Conservation (phyloP, 306 rosid genomes). For the Adenanthera pavonina region DNA sequence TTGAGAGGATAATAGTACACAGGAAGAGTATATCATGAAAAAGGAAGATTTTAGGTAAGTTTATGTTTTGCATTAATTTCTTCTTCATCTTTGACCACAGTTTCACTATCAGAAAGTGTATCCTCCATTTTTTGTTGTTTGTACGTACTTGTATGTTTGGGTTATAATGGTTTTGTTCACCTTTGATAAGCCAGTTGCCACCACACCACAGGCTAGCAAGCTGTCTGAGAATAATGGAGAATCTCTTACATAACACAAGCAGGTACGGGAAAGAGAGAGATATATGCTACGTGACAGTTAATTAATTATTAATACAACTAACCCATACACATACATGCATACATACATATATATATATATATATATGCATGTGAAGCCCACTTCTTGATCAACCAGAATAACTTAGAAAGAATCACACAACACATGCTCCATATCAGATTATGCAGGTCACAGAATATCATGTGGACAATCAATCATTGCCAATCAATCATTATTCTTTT, state of each 20-base stretch:
- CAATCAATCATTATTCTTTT: not conserved
- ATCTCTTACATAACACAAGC: not conserved
- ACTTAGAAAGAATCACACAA: not conserved
- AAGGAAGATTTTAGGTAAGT: not conserved
- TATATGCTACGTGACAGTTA: not conserved
- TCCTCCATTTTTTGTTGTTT: no score
- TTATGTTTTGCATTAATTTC: no score
- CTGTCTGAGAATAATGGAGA: not conserved
- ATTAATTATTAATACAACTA: not conserved
- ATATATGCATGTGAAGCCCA: conserved; percentile 11
- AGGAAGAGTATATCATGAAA: not conserved
- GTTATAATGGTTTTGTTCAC: no score
- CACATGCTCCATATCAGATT: conserved; percentile 2
- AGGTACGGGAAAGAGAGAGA: not conserved
- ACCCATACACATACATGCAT: no score
- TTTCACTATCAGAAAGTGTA: no score
- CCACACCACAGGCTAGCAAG: not conserved
- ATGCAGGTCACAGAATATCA: not conserved
- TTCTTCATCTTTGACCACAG: no score
- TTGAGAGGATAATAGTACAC: no score
- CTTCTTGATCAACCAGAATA: conserved; percentile 4
- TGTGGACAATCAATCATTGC: not conserved
- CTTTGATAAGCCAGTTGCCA: no score
- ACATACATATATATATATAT: not conserved
- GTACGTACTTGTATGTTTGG: no score